Conservation (phyloP, 331 rosid genomes). For the Cydonia oblonga region DNA sequence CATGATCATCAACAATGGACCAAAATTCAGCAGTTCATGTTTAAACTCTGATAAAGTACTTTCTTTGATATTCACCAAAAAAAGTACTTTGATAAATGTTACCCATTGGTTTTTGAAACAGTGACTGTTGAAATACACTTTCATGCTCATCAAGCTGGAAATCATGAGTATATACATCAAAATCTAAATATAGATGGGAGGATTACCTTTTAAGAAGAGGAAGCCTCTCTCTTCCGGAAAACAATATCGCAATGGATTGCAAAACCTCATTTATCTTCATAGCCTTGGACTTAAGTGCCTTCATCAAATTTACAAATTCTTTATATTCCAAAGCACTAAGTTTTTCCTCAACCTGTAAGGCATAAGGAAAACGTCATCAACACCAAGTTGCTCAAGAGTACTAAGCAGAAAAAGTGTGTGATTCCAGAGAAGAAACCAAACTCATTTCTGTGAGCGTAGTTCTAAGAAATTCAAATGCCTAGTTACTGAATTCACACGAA, state of each 20-base stretch:
- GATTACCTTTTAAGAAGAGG: slow-evolving; percentile 61
- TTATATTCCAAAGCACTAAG: slow-evolving; percentile 59
- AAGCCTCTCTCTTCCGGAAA: slow-evolving; percentile 69
- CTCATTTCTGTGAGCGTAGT: neutral
- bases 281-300: slow-evolving; percentile 77
- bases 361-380: slow-evolving; percentile 15
- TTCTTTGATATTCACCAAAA: neutral
- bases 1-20: neutral
- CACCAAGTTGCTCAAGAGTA: slow-evolving; percentile 5
- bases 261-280: slow-evolving; percentile 66
- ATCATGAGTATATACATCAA: neutral
- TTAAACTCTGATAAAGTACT: neutral
- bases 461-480: neutral
- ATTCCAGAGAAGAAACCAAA: neutral
- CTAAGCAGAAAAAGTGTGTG: neutral
- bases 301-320: slow-evolving; percentile 72
- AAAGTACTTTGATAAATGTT: neutral
- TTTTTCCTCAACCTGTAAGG: slow-evolving; percentile 63
- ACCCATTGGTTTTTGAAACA: neutral
- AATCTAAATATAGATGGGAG: neutral
- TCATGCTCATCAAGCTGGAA: neutral
- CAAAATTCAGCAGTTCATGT: neutral
- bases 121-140: neutral
- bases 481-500: neutral
- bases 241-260: slow-evolving; percentile 52